A percentile compares a stretch with the other conserved stretches of the same genome.
phyloP scores from a whole-genome alignment of 345 rosid genomes.

The Sisymbrium irio region DNA sequence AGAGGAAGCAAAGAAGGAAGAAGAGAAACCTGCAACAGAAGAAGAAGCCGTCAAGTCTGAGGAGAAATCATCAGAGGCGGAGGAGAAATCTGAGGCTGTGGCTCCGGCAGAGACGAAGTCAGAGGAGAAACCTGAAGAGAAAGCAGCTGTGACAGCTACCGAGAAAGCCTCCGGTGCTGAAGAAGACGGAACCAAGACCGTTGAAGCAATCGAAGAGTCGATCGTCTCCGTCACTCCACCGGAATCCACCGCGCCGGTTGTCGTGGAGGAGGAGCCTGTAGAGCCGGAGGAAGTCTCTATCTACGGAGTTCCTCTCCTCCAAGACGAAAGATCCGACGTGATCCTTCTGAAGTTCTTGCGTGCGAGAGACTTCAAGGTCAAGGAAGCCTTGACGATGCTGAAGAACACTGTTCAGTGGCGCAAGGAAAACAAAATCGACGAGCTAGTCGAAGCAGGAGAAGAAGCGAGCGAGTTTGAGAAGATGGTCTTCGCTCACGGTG shows the following conservation, averaged over 20 bases:
- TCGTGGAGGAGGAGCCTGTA: slow-evolving; percentile 40
- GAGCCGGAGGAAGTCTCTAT: slow-evolving; percentile 59
- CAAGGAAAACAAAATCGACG: slow-evolving; percentile 62
- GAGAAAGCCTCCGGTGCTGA: slow-evolving; percentile 50
- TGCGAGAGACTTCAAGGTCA: slow-evolving; percentile 83
- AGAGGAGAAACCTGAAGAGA: slow-evolving; percentile 16
- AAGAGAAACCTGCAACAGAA: slow-evolving; percentile 3
- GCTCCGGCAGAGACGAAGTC: background rate
- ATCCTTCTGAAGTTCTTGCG: slow-evolving; percentile 77
- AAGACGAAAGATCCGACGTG: slow-evolving; percentile 74
- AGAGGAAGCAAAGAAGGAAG: slow-evolving; percentile 25
- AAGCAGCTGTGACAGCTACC: background rate
- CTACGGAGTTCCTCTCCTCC: slow-evolving; percentile 78
- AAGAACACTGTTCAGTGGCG: slow-evolving; percentile 77
- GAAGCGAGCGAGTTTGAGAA: slow-evolving; percentile 55
- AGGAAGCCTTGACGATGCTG: slow-evolving; percentile 73
- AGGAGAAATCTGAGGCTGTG: no score
- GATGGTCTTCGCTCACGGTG: slow-evolving; percentile 74
- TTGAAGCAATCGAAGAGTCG: slow-evolving; percentile 85
- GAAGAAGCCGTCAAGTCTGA: slow-evolving; percentile 23
- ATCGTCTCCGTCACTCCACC: slow-evolving; percentile 52
- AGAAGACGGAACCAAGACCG: slow-evolving; percentile 79
- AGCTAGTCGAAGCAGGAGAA: slow-evolving; percentile 53
- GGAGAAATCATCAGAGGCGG: background rate
- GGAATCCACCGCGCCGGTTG: slow-evolving; percentile 26